Evolutionary conservation across 169 alveolate species (phyloP), one percentile per base, ranked within the genome.

Genomic region (Eimeria praecox): DNA sequence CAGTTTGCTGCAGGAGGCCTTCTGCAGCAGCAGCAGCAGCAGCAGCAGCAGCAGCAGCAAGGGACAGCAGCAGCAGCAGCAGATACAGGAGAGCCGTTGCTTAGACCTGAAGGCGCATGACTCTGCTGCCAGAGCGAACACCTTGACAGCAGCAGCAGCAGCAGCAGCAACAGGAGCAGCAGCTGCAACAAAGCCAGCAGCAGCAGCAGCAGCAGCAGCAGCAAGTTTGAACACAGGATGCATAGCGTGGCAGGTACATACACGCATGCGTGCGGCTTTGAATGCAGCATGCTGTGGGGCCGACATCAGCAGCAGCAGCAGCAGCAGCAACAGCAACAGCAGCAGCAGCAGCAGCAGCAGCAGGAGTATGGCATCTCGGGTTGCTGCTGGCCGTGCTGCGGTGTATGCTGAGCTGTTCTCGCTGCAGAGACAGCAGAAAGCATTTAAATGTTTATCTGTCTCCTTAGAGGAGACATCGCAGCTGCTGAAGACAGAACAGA

Each of bases 11-110:
- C 94, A 44, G 64, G 94, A 88, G 27, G 83, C 75, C 64, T 59
- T 88, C 64, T 16, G 33, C 5, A 40, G 90, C 90, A 80, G 90
- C 90, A 44, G 90, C 66, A 80, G 90, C 90, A 80, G 90, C 90
- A 40, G 90, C 90, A 80, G 90, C 90, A 44, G 90, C 66, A 80
- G 90, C 90, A 80, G 90, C 90, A 40, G 62, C 62, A 52, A 52
- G 62, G 62, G 62, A 52, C 62, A 52, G 62, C 62, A 52, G 62
- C 62, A 2, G 3, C 62, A 52, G 62, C 62, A 52, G 62, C 90
- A 80, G 71, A 40, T 24, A 27, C 66, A 44, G 54, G 30, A 40
- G 9, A n/a, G 86, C 52, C 86, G 9, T n/a, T 22, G 52, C 24
- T 33, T 33, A 49, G 86, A 33, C 46, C 86, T 33, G 33, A 42